phyloP scores from a whole-genome alignment of 2,329 filamentous ascomycete species.

The Fusarium verrucosum region DNA sequence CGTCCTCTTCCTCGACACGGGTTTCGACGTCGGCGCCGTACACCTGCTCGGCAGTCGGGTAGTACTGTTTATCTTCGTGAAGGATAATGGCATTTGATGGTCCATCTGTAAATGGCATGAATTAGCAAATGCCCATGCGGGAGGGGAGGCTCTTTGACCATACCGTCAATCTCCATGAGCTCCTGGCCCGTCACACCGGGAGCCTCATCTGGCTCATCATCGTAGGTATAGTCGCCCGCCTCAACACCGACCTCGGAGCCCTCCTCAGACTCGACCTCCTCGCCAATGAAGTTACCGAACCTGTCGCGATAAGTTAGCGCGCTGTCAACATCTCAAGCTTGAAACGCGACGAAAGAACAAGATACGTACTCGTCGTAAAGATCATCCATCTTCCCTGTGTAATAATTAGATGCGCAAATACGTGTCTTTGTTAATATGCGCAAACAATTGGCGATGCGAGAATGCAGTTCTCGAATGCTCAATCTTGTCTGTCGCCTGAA shows the following conservation, averaged over 20 bases:
- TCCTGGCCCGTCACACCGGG: slow-evolving; percentile 76
- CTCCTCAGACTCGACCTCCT: slow-evolving; percentile 84
- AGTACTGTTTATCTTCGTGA: slow-evolving; percentile 99
- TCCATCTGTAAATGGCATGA: slow-evolving; percentile 62
- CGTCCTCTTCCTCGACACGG: slow-evolving; percentile 95
- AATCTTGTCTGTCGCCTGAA: slow-evolving; percentile 36
- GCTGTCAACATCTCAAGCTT: slow-evolving; percentile 20
- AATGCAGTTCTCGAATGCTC: slow-evolving; percentile 36
- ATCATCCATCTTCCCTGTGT: slow-evolving; percentile 76
- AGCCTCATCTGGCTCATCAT: slow-evolving; percentile 74
- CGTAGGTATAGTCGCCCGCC: slow-evolving; percentile 81
- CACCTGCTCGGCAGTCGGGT: slow-evolving; percentile 95
- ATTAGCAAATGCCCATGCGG: slow-evolving; percentile 8
- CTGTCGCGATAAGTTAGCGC: slow-evolving; percentile 56
- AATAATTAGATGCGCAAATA: slow-evolving; percentile 19
- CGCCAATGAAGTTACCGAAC: slow-evolving; percentile 98
- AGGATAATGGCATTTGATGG: slow-evolving; percentile 97
- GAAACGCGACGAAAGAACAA: neutral
- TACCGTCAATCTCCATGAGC: slow-evolving; percentile 92
- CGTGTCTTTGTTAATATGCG: slow-evolving; percentile 25
- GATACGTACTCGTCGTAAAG: slow-evolving; percentile 85
- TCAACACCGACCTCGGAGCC: slow-evolving; percentile 82
- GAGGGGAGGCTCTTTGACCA: slow-evolving; percentile 35
- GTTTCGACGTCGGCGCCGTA: slow-evolving; percentile 96
- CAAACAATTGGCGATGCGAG: slow-evolving; percentile 28